These are phyloP conservation scores for Saccharomycopsis hybrid DNA, from an alignment of 1,139 yeast species.

Conservation along the genomic window DNA sequence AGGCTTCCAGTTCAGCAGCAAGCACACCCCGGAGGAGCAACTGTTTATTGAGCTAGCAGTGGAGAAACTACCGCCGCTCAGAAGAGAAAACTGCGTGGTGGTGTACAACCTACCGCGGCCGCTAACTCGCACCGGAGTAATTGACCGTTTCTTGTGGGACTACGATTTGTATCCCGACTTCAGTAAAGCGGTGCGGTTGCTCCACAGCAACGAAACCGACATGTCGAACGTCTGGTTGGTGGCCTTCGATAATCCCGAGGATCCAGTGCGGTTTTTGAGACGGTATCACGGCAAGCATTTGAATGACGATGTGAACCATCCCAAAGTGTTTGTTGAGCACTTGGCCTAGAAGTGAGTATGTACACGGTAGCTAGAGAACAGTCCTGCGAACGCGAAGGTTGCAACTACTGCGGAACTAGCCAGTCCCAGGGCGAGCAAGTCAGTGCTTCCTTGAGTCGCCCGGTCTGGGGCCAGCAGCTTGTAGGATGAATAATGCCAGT, in stretches of 20 bases:
- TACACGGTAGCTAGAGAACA: too few relatives aligned
- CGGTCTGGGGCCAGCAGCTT: too few relatives aligned
- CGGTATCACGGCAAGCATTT: slow-evolving; percentile 14
- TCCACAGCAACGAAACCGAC: slow-evolving; percentile 3
- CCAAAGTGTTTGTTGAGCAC: slow-evolving; percentile 18
- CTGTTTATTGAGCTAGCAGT: background rate
- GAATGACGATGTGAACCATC: slow-evolving; percentile 7
- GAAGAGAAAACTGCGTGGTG: slow-evolving; percentile 12
- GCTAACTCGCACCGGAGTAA: slow-evolving; percentile 3
- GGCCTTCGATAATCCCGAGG: slow-evolving; percentile 13
- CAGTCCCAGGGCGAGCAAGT: too few relatives aligned
- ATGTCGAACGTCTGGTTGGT: slow-evolving; percentile 11
- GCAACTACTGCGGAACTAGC: too few relatives aligned
- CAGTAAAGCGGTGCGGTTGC: slow-evolving; percentile 6
- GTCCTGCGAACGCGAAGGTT: too few relatives aligned
- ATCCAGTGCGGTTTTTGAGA: slow-evolving; percentile 13
- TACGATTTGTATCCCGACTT: slow-evolving; percentile 15
- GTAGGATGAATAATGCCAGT: too few relatives aligned
- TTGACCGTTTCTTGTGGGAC: slow-evolving; percentile 13
- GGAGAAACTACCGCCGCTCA: background rate
- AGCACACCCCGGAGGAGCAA: background rate
- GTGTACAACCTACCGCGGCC: slow-evolving; percentile 16
- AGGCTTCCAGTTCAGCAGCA: background rate
- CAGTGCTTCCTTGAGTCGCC: too few relatives aligned
- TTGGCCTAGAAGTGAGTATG: too few relatives aligned